Evolutionary conservation across 2,329 filamentous ascomycete genomes (phyloP), one percentile per base, ranked within the genome.

Genomic region (Juglanconis oblonga): DNA sequence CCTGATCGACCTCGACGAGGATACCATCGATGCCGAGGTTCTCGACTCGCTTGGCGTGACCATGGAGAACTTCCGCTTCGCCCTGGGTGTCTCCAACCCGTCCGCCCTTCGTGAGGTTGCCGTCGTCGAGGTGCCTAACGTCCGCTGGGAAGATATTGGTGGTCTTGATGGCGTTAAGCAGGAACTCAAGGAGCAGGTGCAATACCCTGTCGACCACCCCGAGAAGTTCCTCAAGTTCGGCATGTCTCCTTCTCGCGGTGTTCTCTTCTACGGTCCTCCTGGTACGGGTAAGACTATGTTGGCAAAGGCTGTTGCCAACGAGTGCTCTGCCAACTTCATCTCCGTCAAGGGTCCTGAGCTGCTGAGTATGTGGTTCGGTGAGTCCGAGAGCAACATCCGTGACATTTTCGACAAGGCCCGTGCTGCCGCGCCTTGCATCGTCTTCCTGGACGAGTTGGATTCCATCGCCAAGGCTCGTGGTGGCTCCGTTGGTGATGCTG

Each of bases 171-270:
- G 88, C 50, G 95, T 99, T 88, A 99, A 99, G 90, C 92, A 95
- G 81, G 95, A 99, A 76, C 93, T 99, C 77, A 95, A 96, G 83
- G 95, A 99, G 82, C 94, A 89, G 73, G 94, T 99, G 52, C 95
- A 99, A 77, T 99, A 99, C 80, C 96, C 95, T 31, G 95, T 99
- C 77, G 95, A 99, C 76, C 95, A 99, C 74, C 96, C 95, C 69
- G 96, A 99, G 79, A 98, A 96, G 82, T 99, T 98, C 88, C 92
- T 97, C 87, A 99, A 99, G 83, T 99, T 99, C 67, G 96, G 95
- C 77, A 89, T 99, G 71, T 97, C 93, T 63, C 95, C 95, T 64
- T 98, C 95, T 66, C 92, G 94, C 71, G 95, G 95, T 91, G 95
- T 99, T 65, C 84, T 99, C 66, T 99, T 99, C 84, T 99, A 97